These are phyloP conservation scores for Elymus sibiricus DNA, from an alignment of 176 grass and related monocot species.

Conservation along the genomic window DNA sequence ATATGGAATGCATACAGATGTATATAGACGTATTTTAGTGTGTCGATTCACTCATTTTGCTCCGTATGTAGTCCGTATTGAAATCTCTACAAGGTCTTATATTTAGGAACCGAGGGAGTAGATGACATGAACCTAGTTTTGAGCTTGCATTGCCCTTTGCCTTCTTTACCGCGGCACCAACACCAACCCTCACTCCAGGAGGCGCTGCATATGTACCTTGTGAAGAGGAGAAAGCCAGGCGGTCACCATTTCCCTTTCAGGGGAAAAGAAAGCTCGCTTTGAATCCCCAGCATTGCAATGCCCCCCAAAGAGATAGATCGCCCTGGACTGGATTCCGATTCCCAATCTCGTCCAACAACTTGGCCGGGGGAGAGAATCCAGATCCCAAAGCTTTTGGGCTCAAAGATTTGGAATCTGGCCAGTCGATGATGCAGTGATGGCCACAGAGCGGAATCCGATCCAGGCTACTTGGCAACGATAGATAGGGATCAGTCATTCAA, in stretches of 20 bases:
- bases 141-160: conserved; percentile 22
- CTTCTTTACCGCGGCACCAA: conserved; percentile 21
- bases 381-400: neutral
- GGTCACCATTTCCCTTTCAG: neutral
- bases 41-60: too few relatives aligned
- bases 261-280: neutral
- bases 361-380: neutral
- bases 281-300: neutral
- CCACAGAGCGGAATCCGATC: neutral
- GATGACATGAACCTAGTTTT: conserved; percentile 30
- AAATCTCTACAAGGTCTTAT: too few relatives aligned
- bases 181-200: conserved; percentile 27
- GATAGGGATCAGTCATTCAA: neutral
- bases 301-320: neutral
- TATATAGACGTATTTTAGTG: too few relatives aligned
- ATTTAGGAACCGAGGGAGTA: too few relatives aligned
- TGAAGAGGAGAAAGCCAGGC: neutral
- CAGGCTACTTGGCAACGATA: neutral
- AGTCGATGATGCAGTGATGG: neutral
- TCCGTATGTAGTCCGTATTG: too few relatives aligned
- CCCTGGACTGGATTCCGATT: neutral
- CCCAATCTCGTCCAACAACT: neutral
- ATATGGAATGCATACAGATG: too few relatives aligned
- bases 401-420: neutral
- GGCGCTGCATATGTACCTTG: conserved; percentile 48